Evolutionary conservation across 495 filamentous ascomycete species (phyloP).

Genomic region (Baudoinia panamericana): DNA sequence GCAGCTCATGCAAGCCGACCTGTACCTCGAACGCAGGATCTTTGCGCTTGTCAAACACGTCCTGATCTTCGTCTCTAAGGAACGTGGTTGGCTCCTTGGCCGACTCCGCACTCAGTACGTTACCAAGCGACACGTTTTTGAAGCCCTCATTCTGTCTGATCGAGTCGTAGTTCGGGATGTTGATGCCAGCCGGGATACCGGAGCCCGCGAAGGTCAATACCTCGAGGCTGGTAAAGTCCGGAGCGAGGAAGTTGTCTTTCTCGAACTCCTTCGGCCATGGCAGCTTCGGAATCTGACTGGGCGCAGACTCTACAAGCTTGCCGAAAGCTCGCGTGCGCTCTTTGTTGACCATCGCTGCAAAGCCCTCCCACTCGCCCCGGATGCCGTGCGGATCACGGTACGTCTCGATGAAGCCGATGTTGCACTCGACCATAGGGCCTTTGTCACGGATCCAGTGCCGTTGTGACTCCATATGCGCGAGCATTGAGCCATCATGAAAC

Average conservation of each 20-base stretch:
- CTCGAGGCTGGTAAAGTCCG: conserved; percentile 63
- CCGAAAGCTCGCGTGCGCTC: conserved; percentile 87
- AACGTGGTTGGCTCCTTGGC: conserved; percentile 86
- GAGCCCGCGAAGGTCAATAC: conserved; percentile 58
- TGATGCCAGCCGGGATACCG: conserved; percentile 38
- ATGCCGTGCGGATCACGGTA: conserved; percentile 90
- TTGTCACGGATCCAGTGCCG: conserved; percentile 87
- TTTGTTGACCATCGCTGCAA: conserved; percentile 65
- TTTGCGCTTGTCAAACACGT: conserved; percentile 63
- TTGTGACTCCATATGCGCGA: conserved; percentile 83
- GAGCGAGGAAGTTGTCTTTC: conserved; percentile 85
- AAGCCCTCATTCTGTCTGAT: conserved; percentile 90
- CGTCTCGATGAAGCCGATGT: conserved; percentile 92
- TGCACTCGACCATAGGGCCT: conserved; percentile 74
- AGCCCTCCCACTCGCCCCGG: conserved; percentile 85
- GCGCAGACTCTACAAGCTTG: conserved; percentile 66
- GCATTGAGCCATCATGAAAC: conserved; percentile 70
- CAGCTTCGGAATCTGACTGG: conserved; percentile 69
- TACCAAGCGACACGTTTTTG: conserved; percentile 91
- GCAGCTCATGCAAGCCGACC: conserved; percentile 88
- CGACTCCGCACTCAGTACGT: conserved; percentile 78
- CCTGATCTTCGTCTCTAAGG: conserved; percentile 57
- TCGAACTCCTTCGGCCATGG: conserved; percentile 86
- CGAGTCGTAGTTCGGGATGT: conserved; percentile 85
- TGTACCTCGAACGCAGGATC: conserved; percentile 88